Conservation (phyloP, 306 rosid genomes). For the Pyrus pyrifolia region DNA sequence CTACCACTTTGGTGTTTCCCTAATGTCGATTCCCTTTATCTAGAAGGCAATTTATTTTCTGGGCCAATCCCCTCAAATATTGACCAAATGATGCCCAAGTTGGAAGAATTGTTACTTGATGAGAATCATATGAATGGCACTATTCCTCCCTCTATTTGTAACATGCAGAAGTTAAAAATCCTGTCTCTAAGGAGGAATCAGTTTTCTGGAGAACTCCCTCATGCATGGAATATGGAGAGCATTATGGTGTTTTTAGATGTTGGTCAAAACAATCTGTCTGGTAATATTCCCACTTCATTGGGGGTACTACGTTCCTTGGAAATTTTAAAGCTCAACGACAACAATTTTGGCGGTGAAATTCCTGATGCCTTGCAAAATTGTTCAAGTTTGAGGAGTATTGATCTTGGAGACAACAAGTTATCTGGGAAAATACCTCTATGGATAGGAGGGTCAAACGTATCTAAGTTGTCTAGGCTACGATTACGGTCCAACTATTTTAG, state of each 20-base stretch:
- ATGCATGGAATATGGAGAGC: not conserved
- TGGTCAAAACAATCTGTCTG: not conserved
- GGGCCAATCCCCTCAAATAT: no score
- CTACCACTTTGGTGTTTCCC: no score
- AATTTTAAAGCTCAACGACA: not conserved
- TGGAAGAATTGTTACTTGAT: accelerated
- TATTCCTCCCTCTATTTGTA: not conserved
- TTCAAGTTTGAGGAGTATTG: not conserved
- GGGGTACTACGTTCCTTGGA: not conserved
- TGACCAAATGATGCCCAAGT: not conserved
- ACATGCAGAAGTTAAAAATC: accelerated
- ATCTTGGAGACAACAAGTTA: no score
- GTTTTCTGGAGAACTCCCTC: not conserved
- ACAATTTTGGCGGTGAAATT: not conserved
- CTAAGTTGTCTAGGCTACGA: no score
- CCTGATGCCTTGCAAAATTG: not conserved
- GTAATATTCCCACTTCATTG: not conserved
- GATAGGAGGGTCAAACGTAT: no score
- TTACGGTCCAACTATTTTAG: no score
- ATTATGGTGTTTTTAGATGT: accelerated
- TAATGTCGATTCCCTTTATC: accelerated
- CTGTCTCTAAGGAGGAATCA: not conserved
- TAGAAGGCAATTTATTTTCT: no score
- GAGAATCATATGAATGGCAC: not conserved
- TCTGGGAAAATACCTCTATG: no score